phyloP scores from a whole-genome alignment of 2,329 filamentous ascomycete genomes.

The Dactylellina sp. region DNA sequence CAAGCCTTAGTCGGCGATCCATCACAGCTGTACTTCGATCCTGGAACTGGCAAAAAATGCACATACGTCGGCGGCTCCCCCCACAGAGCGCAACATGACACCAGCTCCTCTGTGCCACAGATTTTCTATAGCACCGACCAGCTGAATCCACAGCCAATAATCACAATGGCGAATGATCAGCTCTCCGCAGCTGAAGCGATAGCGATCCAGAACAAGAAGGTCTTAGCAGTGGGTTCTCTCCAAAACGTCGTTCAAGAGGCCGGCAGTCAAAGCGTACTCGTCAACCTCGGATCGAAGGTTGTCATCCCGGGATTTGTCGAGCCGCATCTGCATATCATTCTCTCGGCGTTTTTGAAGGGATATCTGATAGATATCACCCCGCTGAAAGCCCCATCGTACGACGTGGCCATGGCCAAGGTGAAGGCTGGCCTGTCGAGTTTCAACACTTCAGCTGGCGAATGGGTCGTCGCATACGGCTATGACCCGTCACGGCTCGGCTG shows the following conservation, averaged over 20 bases:
- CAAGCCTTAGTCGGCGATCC: constrained; percentile 17
- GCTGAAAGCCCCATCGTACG: constrained; percentile 31
- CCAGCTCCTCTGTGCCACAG: background rate
- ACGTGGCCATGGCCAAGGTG: constrained; percentile 15
- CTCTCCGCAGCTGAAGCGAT: constrained; percentile 32
- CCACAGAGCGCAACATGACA: constrained; percentile 7
- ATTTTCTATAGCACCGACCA: constrained; percentile 43
- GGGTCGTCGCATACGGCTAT: constrained; percentile 43
- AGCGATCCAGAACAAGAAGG: constrained; percentile 32
- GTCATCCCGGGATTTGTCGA: constrained; percentile 51
- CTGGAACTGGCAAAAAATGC: background rate
- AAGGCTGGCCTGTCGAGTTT: constrained; percentile 23
- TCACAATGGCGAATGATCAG: constrained; percentile 37
- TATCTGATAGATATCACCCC: constrained; percentile 44
- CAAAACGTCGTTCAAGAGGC: constrained; percentile 6
- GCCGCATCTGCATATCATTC: constrained; percentile 47
- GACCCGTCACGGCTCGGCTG: constrained; percentile 44
- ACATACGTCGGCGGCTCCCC: background rate
- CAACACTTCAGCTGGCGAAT: constrained; percentile 22
- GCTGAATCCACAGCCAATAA: constrained; percentile 24
- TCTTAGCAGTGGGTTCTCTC: constrained; percentile 28
- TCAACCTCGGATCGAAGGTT: constrained; percentile 23
- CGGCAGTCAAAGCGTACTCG: constrained; percentile 6
- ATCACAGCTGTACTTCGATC: constrained; percentile 16
- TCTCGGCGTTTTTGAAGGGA: constrained; percentile 44